A percentile compares a stretch with the other conserved stretches of the same genome.
phyloP scores from a whole-genome alignment of 75 land plant genomes.

The Selaginella tamariscina region DNA sequence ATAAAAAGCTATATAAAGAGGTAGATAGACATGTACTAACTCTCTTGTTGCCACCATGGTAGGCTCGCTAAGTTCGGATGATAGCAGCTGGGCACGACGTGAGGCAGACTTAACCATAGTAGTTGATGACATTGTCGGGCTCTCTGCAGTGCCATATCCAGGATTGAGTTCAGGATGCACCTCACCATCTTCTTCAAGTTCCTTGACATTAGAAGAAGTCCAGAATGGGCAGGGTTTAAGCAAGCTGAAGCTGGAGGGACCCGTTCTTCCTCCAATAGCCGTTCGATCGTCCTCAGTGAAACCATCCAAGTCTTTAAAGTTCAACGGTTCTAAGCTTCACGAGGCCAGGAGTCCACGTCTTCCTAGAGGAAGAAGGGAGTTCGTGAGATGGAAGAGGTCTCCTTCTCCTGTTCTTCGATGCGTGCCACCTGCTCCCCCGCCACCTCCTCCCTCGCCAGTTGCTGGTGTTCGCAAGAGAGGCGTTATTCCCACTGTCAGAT shows the following conservation, averaged over 20 bases:
- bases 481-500: constrained; percentile 73
- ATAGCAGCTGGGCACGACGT: constrained; percentile 91
- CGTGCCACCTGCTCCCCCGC: constrained; percentile 81
- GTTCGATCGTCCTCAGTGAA: constrained; percentile 40
- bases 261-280: constrained; percentile 67
- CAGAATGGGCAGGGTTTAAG: constrained; percentile 39
- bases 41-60: too few relatives aligned
- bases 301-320: constrained; percentile 45
- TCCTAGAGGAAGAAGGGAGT: constrained; percentile 44
- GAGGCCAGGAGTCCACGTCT: constrained; percentile 72
- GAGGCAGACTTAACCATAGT: constrained; percentile 79
- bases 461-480: constrained; percentile 61
- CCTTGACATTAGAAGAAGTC: constrained; percentile 15
- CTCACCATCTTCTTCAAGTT: constrained; percentile 45
- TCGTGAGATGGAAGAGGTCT: constrained; percentile 54
- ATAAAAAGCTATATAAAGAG: too few relatives aligned
- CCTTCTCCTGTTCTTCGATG: constrained; percentile 93
- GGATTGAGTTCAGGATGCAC: constrained; percentile 38
- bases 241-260: constrained; percentile 36
- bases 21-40: too few relatives aligned
- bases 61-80: constrained; percentile 97
- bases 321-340: constrained; percentile 35
- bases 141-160: constrained; percentile 43
- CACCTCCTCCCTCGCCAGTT: constrained; percentile 89
- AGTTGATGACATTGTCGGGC: constrained; percentile 82